phyloP scores from a whole-genome alignment of 2,329 filamentous ascomycete species.

The Mycosphaerella sp. region DNA sequence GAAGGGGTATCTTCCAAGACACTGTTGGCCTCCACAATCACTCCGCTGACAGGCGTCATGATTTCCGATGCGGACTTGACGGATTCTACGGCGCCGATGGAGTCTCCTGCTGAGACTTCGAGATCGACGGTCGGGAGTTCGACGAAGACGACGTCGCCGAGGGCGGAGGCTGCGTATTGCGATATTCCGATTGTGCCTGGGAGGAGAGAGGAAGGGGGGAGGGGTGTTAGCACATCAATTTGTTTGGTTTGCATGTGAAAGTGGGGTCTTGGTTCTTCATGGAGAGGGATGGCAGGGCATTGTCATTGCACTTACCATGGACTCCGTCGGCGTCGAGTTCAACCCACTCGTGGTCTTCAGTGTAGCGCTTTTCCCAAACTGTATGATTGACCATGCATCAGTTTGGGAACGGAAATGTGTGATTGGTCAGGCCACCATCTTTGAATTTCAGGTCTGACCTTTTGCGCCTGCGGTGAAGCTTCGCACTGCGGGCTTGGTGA shows the following conservation, averaged over 20 bases:
- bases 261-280: slow-evolving; percentile 5
- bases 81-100: slow-evolving; percentile 91
- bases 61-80: slow-evolving; percentile 99
- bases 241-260: slow-evolving; percentile 11
- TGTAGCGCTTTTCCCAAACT: slow-evolving; percentile 76
- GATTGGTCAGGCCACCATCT: slow-evolving; percentile 1
- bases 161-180: slow-evolving; percentile 79
- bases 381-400: not conserved
- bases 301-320: slow-evolving; percentile 50
- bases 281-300: not conserved
- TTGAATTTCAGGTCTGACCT: slow-evolving; percentile 15
- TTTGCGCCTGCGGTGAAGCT: slow-evolving; percentile 27
- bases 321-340: slow-evolving; percentile 77
- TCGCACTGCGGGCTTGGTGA: slow-evolving; percentile 15
- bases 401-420: not conserved
- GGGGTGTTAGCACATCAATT: not conserved
- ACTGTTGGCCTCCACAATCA: slow-evolving; percentile 65
- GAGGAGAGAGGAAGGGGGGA: not conserved
- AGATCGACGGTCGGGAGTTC: slow-evolving; percentile 73
- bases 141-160: slow-evolving; percentile 95
- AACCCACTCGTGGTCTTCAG: slow-evolving; percentile 97
- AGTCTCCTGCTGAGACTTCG: slow-evolving; percentile 67
- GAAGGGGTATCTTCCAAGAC: slow-evolving; percentile 76
- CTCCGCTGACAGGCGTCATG: slow-evolving; percentile 77
- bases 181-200: slow-evolving; percentile 73